phyloP scores from a whole-genome alignment of 176 grass and related monocot genomes.

The Rhipidocladum racemiflorum region DNA sequence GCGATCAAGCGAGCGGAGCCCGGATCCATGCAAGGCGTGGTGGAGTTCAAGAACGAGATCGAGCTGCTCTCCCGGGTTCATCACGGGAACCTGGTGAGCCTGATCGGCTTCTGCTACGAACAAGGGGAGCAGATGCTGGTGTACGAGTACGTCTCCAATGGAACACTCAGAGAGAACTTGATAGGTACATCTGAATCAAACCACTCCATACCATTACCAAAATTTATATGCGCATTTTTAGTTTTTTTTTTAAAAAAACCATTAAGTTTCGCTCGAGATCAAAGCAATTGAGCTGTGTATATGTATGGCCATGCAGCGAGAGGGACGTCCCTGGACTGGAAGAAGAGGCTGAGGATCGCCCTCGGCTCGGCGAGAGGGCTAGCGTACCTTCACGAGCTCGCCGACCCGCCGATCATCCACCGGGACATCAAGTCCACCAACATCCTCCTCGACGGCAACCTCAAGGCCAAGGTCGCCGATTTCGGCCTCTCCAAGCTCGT shows the following conservation, averaged over 20 bases:
- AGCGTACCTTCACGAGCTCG: constrained; percentile 75
- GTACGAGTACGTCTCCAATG: constrained; percentile 71
- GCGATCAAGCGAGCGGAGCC: constrained; percentile 65
- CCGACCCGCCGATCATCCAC: constrained; percentile 76
- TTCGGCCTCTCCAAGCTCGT: constrained; percentile 72
- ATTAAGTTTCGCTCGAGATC: not conserved
- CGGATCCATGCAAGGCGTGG: constrained; percentile 48
- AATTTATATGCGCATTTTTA: not conserved
- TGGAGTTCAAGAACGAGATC: constrained; percentile 81
- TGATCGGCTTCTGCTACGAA: constrained; percentile 81
- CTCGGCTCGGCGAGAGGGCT: constrained; percentile 66
- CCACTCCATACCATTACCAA: not conserved
- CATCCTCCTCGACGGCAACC: constrained; percentile 69
- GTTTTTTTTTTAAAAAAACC: not conserved
- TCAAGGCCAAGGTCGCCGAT: constrained; percentile 71
- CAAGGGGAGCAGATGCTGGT: constrained; percentile 79
- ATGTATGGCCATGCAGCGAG: constrained; percentile 30
- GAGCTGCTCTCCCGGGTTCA: constrained; percentile 81
- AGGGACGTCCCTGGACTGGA: constrained; percentile 62
- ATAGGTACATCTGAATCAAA: constrained; percentile 26
- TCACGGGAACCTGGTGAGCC: constrained; percentile 70
- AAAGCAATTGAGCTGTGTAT: too few relatives aligned
- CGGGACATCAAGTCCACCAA: constrained; percentile 59
- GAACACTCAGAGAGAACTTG: constrained; percentile 61
- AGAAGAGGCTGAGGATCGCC: constrained; percentile 63